phyloP scores from a whole-genome alignment of 2,329 filamentous ascomycete genomes.

The Emergomyces africanus region DNA sequence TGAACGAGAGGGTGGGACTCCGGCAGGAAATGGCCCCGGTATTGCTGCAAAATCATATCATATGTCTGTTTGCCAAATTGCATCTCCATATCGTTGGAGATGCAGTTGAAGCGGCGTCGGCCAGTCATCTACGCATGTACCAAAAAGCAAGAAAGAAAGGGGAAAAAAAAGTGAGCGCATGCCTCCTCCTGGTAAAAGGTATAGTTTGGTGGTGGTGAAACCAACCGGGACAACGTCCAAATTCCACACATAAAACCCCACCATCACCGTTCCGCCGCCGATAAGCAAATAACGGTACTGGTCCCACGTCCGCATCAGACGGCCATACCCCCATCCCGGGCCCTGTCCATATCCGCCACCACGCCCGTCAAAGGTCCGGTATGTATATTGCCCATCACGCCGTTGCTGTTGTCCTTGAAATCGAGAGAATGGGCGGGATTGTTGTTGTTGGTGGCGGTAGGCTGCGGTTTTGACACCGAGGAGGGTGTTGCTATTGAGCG shows the following conservation, averaged over 20 bases:
- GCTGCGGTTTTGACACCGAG: background rate
- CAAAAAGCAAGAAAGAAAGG: background rate
- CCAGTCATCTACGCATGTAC: constrained; percentile 35
- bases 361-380: background rate
- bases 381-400: background rate
- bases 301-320: background rate
- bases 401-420: background rate
- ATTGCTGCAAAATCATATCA: constrained; percentile 35
- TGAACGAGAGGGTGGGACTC: constrained; percentile 35
- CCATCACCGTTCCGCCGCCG: background rate
- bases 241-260: constrained; percentile 5
- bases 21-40: constrained; percentile 36
- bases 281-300: background rate
- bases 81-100: constrained; percentile 35
- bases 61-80: constrained; percentile 33
- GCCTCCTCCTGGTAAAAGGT: background rate
- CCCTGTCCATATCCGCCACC: background rate
- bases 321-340: background rate
- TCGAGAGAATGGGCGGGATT: background rate
- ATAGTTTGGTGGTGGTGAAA: background rate
- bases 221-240: constrained; percentile 5
- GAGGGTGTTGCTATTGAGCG: background rate
- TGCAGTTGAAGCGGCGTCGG: constrained; percentile 46
- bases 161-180: background rate
- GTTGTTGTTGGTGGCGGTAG: background rate